Evolutionary conservation across 2,329 filamentous ascomycete genomes (phyloP).

Genomic region (Talaromyces sp.): DNA sequence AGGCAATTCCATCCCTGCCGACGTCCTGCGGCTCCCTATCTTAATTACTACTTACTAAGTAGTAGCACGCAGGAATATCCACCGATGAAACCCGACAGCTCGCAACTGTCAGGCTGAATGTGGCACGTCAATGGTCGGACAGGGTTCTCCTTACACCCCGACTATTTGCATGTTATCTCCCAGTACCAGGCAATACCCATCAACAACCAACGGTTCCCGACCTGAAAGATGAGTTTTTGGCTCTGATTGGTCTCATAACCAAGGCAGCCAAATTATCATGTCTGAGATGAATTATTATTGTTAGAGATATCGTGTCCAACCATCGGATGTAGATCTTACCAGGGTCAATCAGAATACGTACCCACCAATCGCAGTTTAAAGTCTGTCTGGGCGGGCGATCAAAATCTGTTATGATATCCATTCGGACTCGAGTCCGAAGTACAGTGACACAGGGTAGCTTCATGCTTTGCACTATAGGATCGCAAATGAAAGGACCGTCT

Average conservation of each 20-base stretch:
- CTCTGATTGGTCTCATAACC: background rate
- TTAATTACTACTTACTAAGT: background rate
- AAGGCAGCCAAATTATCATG: background rate
- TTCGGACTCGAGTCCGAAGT: no score
- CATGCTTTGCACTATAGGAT: no score
- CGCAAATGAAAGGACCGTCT: no score
- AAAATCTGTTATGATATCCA: background rate
- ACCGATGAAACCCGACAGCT: background rate
- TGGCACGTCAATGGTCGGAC: background rate
- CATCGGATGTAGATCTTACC: no score
- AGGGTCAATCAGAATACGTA: no score
- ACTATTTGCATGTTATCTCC: no score
- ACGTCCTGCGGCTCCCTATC: background rate
- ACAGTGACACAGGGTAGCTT: background rate
- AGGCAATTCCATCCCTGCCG: background rate
- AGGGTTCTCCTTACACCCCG: no score
- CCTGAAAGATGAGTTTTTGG: no score
- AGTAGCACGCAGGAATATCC: background rate
- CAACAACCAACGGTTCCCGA: background rate
- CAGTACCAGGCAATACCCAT: background rate
- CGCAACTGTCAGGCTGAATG: background rate
- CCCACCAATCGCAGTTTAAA: background rate
- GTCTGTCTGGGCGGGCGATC: no score
- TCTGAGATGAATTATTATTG: background rate
- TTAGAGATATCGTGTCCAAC: background rate